Base-by-base conservation (phyloP, 2,329 filamentous ascomycete species). In the Elsinoe arachidis region DNA sequence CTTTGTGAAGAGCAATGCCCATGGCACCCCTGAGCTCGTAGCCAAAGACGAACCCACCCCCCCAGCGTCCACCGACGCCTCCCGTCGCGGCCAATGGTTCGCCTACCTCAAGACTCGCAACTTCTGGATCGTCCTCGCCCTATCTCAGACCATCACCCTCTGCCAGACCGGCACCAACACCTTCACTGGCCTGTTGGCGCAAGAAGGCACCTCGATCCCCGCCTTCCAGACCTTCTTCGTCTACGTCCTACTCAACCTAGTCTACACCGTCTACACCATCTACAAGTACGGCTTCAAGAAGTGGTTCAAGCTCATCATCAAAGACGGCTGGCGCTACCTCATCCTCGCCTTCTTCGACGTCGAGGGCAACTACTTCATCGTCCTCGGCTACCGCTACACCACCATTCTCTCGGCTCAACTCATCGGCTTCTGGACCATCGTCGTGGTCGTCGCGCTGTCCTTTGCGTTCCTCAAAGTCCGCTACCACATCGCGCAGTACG, bases 371-470 rank as follows among this genome's bases (percentile, higher is more conserved):
- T 99, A 96, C 78, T 97, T 97, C 70, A 91, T 91, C 66, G 92
- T 99, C 53, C 80, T 96, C 52, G 93, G 92, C 4, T 99, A 97
- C 76, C 81, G 87, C 59, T 85, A 95, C 77, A 96, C 92, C 56
- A 96, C 91, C 67, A 86, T 96, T 65, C 80, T 97, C 51, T 93
- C 87, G 17, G 90, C 90, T 14, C 91, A 97, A 78, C 81, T 99
- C 55, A 90, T 99, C 75, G 96, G 96, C 79, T 97, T 97, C 76
- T 97, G 92, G 92, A 88, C 91, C 65, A 97, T 99, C 64, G 88
- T 95, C 53, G 85, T 92, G 61, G 93, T 99, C 19, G 90, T 97
- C 17, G 69, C 87, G 60, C 75, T 96, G 63, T 96, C 90, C 26
- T 91, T 95, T 74, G 63, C 85, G 62, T 78, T 96, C 65, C 82